These are phyloP conservation scores for Ichthyophthirius multifiliis DNA, from an alignment of 169 alveolate species.

Conservation along the genomic window DNA sequence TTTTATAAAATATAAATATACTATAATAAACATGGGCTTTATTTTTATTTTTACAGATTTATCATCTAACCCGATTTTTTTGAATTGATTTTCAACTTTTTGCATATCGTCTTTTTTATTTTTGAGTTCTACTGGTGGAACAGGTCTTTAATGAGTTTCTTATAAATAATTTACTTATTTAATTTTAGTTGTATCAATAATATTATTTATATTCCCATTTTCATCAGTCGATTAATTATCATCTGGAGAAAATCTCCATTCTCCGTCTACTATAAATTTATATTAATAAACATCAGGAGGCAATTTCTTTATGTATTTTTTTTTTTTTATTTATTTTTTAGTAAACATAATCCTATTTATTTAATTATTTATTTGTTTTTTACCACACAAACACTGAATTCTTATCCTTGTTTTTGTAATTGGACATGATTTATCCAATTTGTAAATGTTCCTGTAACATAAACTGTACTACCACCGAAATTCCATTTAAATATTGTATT, in stretches of 20 bases:
- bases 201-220: slow-evolving; percentile 77
- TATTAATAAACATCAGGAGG: slow-evolving; percentile 61
- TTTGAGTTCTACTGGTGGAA: neutral
- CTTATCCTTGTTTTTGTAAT: slow-evolving; percentile 63
- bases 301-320: slow-evolving; percentile 21
- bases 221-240: slow-evolving; percentile 64
- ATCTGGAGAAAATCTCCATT: slow-evolving; percentile 81
- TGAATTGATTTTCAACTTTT: too few relatives aligned
- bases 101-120: too few relatives aligned
- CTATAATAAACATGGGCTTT: too few relatives aligned
- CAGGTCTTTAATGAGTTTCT: slow-evolving; percentile 4
- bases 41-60: too few relatives aligned
- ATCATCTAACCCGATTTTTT: too few relatives aligned
- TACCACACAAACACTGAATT: slow-evolving; percentile 39
- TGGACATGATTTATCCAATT: slow-evolving; percentile 63
- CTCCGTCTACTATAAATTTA: slow-evolving; percentile 82
- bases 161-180: neutral
- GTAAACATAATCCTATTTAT: neutral
- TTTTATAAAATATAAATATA: too few relatives aligned
- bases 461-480: slow-evolving; percentile 71
- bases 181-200: slow-evolving; percentile 58
- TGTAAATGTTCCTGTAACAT: slow-evolving; percentile 68
- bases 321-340: neutral
- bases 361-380: neutral
- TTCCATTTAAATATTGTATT: slow-evolving; percentile 68